phyloP scores from a whole-genome alignment of 805 yeast species.

The Metschnikowia peoriensis region DNA sequence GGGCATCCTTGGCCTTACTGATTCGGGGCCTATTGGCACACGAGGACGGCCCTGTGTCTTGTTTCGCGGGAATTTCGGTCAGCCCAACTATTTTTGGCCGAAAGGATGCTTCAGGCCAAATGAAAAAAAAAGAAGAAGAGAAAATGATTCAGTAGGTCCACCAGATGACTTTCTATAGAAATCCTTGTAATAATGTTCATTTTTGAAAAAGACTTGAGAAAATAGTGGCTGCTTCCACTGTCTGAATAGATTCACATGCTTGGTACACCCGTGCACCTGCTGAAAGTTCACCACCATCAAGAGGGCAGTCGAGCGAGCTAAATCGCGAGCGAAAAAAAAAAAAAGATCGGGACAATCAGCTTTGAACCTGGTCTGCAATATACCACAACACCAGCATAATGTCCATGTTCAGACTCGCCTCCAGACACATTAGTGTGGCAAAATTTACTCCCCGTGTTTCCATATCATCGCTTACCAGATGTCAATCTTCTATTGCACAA shows the following conservation, averaged over 20 bases:
- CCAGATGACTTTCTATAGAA: too few relatives aligned
- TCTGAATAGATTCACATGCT: too few relatives aligned
- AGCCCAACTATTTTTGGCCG: background rate
- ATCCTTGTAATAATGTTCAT: background rate
- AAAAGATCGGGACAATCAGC: background rate
- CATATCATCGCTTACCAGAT: conserved; percentile 3
- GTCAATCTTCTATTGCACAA: conserved; percentile 5
- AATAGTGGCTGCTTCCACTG: background rate
- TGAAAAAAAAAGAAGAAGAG: background rate
- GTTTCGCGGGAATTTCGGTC: background rate
- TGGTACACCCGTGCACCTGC: background rate
- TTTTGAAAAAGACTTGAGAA: too few relatives aligned
- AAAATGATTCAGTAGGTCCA: background rate
- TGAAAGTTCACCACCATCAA: background rate
- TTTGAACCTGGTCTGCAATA: background rate
- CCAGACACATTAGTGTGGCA: conserved; percentile 6
- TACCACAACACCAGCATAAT: conserved; percentile 1
- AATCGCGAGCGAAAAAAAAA: background rate
- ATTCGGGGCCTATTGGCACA: background rate
- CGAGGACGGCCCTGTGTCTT: background rate
- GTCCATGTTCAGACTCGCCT: conserved; percentile 15
- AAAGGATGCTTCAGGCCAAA: background rate
- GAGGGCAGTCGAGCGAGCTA: background rate
- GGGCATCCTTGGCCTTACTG: background rate
- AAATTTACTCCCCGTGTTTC: conserved; percentile 5